Conservation (phyloP, 2,329 filamentous ascomycete genomes). For the Stachybotrys elegans region DNA sequence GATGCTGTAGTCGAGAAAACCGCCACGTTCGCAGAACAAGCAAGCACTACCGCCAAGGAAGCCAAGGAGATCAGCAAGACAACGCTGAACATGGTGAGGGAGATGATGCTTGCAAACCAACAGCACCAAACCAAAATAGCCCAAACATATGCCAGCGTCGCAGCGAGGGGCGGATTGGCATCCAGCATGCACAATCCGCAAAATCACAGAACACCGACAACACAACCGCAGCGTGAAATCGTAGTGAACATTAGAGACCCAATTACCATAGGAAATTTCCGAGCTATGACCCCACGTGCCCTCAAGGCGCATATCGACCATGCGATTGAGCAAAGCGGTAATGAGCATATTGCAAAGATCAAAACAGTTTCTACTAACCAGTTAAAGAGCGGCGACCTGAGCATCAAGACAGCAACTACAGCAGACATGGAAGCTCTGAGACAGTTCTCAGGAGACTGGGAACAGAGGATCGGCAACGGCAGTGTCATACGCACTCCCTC, state of each 20-base stretch:
- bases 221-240: not conserved
- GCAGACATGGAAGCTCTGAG: not conserved
- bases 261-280: conserved; percentile 1
- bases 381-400: conserved; percentile 5
- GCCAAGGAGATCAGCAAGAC: not conserved
- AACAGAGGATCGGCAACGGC: not conserved
- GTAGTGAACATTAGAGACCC: conserved; percentile 1
- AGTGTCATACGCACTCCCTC: not conserved
- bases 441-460: conserved; percentile 2
- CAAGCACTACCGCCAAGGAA: not conserved
- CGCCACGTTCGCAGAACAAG: not conserved
- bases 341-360: conserved; percentile 5
- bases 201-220: not conserved
- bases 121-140: not conserved
- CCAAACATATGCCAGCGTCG: not conserved
- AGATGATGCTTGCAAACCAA: not conserved
- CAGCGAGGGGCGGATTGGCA: not conserved
- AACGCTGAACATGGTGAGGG: not conserved
- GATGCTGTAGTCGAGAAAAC: not conserved
- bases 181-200: not conserved
- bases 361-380: conserved; percentile 3
- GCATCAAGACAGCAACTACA: conserved; percentile 4
- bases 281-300: conserved; percentile 2
- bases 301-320: conserved; percentile 6
- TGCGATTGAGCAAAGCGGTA: conserved; percentile 6